Evolutionary conservation across 148 eudicot genomes (phyloP), one percentile per base, ranked within the genome.

Genomic region (Tetragonia tetragonoides): DNA sequence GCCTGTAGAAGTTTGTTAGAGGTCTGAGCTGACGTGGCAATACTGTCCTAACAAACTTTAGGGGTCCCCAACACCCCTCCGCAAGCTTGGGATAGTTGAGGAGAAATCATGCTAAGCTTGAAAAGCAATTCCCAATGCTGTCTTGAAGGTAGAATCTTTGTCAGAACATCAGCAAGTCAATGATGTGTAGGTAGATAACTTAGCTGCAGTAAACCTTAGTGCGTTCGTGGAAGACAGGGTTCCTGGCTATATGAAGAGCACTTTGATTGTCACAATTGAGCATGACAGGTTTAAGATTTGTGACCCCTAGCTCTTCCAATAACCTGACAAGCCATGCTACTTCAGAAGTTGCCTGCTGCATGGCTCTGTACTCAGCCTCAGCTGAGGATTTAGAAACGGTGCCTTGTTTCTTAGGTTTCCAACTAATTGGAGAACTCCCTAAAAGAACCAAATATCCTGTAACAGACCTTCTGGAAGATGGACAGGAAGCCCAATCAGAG

Each of bases 231-330:
- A 62, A 75, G 9, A 75, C 70, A 0, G 38, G 78, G 17, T 75
- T 75, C 10, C 7, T 39, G n/a, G 70, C 57, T 3, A 75, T 44
- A 3, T 42, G 14, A 0, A 75, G 10, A 14, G 78, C 51, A 46
- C 53, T 28, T 12, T 64, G 68, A 44, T 75, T 75, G 21, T 62
- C 78, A 66, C 78, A 76, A 11, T 21, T 23, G 3, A 76, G 69
- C 2, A 51, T 5, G 18, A 53, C 70, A 49, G 62, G 60, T 0
- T 47, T 23, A 3, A 44, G 14, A 28, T 46, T 28, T 15, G 18
- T 3, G 1, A 47, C 53, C 53, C 53, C 4, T 14, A 47, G 10
- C 10, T 47, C 53, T 2, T 47, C 53, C 7, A 47, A 14, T 5
- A 47, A 9, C 10, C 53, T 10, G 10, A 47, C 10, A 47, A 47